A percentile compares a stretch with the other conserved stretches of the same genome.
Evolutionary conservation across 2,329 filamentous ascomycete genomes (phyloP).

Genomic region (Xylaria sp.): DNA sequence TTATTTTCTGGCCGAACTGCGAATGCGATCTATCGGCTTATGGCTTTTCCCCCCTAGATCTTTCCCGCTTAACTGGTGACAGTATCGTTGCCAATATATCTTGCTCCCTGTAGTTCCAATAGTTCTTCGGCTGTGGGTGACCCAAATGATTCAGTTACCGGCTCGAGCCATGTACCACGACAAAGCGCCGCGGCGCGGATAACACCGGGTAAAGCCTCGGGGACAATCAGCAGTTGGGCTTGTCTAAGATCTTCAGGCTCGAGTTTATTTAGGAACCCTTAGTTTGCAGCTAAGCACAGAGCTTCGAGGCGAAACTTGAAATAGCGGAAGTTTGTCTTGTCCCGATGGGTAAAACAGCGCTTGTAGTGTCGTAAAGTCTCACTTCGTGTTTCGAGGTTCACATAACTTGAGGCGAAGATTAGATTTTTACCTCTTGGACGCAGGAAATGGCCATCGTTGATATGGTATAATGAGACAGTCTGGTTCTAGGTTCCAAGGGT

Average conservation of each 20-base stretch:
- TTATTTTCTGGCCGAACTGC: too few species aligned
- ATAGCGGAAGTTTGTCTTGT: constrained; percentile 6
- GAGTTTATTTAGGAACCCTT: not conserved
- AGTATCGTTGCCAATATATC: too few species aligned
- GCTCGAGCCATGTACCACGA: not conserved
- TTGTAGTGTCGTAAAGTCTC: constrained; percentile 25
- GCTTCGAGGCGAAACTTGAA: constrained; percentile 25
- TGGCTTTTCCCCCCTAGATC: too few species aligned
- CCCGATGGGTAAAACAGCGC: constrained; percentile 1
- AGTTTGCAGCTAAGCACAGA: not conserved
- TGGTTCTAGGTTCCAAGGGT: constrained; percentile 12
- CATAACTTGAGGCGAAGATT: constrained; percentile 18
- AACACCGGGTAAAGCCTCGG: not conserved
- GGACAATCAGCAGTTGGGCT: constrained; percentile 8
- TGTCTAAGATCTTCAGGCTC: not conserved
- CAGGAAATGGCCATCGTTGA: not conserved
- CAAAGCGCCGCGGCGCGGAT: not conserved
- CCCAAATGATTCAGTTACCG: constrained; percentile 14
- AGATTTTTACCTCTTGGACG: not conserved
- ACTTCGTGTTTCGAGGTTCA: constrained; percentile 18
- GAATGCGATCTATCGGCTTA: too few species aligned
- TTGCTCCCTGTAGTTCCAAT: too few species aligned
- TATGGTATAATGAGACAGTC: not conserved
- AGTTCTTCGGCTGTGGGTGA: not conserved
- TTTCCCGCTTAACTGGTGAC: too few species aligned